Evolutionary conservation across 2,329 filamentous ascomycete genomes (phyloP), one percentile per base, ranked within the genome.

Genomic region (Reticulascus tulasneorum): DNA sequence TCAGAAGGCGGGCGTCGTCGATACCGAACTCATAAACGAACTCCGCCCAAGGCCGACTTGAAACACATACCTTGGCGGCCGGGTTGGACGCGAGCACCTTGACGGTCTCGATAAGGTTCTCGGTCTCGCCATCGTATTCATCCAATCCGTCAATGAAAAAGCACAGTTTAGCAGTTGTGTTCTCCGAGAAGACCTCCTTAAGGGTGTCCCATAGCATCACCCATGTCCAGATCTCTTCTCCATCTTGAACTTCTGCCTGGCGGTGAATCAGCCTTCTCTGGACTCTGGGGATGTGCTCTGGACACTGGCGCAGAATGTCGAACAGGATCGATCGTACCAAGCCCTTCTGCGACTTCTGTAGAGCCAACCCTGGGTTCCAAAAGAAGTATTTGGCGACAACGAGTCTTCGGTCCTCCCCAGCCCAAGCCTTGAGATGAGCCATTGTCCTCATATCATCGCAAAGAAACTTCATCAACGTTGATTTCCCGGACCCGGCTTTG

Each of bases 301-400:
- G 31, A 7, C 25, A 24, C 6, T 19, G n/a, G 9, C 27, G 5
- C 3, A 49, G 24, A 2, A 47, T 24, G 19, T 46, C 35, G 29
- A 45, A 28, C 2, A 56, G 41, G 4, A 53, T 28, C 5, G 48
- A 41, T 3, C 44, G 42, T 5, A 42, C 31, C 5, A 54, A 42
- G 2, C 52, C 52, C 1, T 19, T 8, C 7, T 47, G 27, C 0
- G 42, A 47, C 25, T 39, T 48, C 30, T 54, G 51, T 3, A 42
- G 19, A 1, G 18, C 12, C 3, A 32, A 39, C 4, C 49, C 53
- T 3, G 38, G 40, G 12, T 44, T 51, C 52, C 51, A 56, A 25
- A 54, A 54, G 38, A 50, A 55, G 37, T 50, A 56, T n/a, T 24
- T 40, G 5, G 47, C 46, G 10, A 43, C 15, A 2, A 52, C 36